These are phyloP conservation scores for Cylindrotheca fusiformis DNA, from an alignment of 108 stramenopile genomes.

Conservation along the genomic window DNA sequence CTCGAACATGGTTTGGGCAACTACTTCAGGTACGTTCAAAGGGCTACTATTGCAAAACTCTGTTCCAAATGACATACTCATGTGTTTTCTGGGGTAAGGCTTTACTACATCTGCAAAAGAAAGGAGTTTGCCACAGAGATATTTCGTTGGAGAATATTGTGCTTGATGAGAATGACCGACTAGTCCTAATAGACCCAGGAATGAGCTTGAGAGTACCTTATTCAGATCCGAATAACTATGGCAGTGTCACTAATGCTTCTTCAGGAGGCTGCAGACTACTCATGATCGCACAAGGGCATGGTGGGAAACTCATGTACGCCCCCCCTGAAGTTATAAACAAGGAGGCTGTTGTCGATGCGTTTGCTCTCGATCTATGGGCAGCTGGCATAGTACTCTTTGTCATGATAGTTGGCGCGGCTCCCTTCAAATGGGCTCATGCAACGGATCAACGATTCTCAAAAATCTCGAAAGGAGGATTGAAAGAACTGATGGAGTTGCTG, in stretches of 20 bases:
- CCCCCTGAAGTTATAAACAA: slow-evolving; percentile 75
- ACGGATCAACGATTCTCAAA: slow-evolving; percentile 56
- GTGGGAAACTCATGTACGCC: slow-evolving; percentile 86
- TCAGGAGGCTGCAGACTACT: slow-evolving; percentile 52
- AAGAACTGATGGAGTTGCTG: slow-evolving; percentile 33
- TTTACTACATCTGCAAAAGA: slow-evolving; percentile 57
- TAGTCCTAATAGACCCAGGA: slow-evolving; percentile 74
- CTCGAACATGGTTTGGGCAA: slow-evolving; percentile 68
- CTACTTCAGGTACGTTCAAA: slow-evolving; percentile 48
- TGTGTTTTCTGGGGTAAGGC: slow-evolving; percentile 29
- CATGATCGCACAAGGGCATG: slow-evolving; percentile 46
- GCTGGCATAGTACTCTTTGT: slow-evolving; percentile 79
- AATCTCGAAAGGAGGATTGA: slow-evolving; percentile 52
- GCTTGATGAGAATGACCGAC: slow-evolving; percentile 37
- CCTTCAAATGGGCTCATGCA: slow-evolving; percentile 59
- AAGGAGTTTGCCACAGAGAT: slow-evolving; percentile 75
- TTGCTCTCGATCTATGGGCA: slow-evolving; percentile 86
- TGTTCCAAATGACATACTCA: background rate
- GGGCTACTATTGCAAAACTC: too few relatives aligned
- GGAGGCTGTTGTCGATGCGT: slow-evolving; percentile 60
- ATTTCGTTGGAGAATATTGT: slow-evolving; percentile 77
- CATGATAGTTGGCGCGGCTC: slow-evolving; percentile 68
- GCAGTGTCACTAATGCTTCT: slow-evolving; percentile 50
- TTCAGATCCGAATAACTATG: slow-evolving; percentile 32
- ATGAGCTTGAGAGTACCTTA: slow-evolving; percentile 76